A percentile compares a stretch with the other conserved stretches of the same genome.
phyloP scores from a whole-genome alignment of 495 filamentous ascomycete genomes.

The Cudoniella acicularis region DNA sequence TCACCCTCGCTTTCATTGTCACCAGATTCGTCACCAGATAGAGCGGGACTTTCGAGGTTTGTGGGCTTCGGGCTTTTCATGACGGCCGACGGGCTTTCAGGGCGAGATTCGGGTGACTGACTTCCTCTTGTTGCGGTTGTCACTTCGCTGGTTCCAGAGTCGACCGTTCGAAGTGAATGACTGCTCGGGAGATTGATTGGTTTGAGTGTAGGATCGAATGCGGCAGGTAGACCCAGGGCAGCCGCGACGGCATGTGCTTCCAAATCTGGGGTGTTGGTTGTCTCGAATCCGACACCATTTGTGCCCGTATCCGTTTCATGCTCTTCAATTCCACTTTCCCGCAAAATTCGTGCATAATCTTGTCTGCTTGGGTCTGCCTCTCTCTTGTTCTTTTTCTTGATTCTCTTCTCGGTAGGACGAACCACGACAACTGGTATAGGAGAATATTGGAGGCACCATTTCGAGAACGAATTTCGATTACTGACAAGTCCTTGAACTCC shows the following conservation, averaged over 20 bases:
- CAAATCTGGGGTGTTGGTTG: constrained; percentile 44
- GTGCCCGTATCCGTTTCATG: constrained; percentile 40
- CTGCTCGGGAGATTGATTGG: constrained; percentile 36
- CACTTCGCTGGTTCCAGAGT: constrained; percentile 21
- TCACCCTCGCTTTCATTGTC: constrained; percentile 41
- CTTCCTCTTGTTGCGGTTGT: constrained; percentile 20
- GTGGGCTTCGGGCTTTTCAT: constrained; percentile 14
- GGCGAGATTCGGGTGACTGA: constrained; percentile 19
- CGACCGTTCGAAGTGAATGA: constrained; percentile 25
- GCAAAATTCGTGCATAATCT: constrained; percentile 76
- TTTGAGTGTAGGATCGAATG: constrained; percentile 52
- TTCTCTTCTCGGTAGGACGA: constrained; percentile 80
- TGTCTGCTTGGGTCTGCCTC: constrained; percentile 72
- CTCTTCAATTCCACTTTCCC: constrained; percentile 54
- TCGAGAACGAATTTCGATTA: constrained; percentile 79
- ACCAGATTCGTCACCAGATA: constrained; percentile 39
- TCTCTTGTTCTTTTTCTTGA: constrained; percentile 89
- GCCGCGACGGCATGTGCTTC: constrained; percentile 70
- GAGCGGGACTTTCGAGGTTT: constrained; percentile 36
- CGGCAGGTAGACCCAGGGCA: constrained; percentile 61
- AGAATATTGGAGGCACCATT: constrained; percentile 94
- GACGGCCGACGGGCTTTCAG: constrained; percentile 25
- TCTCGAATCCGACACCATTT: constrained; percentile 39
- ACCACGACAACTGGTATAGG: constrained; percentile 98
- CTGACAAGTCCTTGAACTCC: constrained; percentile 88